phyloP scores from a whole-genome alignment of 495 filamentous ascomycete genomes.

The Tirmania nivea region DNA sequence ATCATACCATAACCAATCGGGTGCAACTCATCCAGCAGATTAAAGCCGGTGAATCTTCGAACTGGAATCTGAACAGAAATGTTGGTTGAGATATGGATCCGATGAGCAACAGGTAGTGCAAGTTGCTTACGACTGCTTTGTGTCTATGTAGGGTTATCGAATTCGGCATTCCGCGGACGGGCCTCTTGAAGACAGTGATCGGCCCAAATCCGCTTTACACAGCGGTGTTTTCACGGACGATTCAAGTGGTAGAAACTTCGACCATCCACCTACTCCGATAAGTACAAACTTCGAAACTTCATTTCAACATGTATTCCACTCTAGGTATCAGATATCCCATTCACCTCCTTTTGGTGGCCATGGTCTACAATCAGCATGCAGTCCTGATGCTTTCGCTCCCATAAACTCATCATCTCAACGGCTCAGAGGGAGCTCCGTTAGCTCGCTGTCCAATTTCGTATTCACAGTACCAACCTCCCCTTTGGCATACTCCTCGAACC shows the following conservation, averaged over 20 bases:
- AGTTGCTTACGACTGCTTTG: too few relatives aligned
- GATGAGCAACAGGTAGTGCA: too few relatives aligned
- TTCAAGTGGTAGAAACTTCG: slow-evolving; percentile 4
- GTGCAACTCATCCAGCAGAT: too few relatives aligned
- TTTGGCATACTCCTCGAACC: slow-evolving; percentile 71
- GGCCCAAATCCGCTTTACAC: slow-evolving; percentile 16
- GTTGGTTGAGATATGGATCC: too few relatives aligned
- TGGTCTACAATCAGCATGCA: background rate
- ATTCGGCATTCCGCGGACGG: too few relatives aligned
- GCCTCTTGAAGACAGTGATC: too few relatives aligned
- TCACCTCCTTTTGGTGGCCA: background rate
- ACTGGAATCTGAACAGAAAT: too few relatives aligned
- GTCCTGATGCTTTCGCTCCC: background rate
- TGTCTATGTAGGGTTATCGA: too few relatives aligned
- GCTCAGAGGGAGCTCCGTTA: slow-evolving; percentile 10
- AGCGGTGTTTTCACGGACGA: slow-evolving; percentile 18
- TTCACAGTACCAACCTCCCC: slow-evolving; percentile 82
- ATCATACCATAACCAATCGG: too few relatives aligned
- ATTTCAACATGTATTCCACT: slow-evolving; percentile 3
- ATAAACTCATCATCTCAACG: too few relatives aligned
- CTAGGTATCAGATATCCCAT: background rate
- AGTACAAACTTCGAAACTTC: slow-evolving; percentile 6
- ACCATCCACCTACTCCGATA: slow-evolving; percentile 5
- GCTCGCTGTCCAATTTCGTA: slow-evolving; percentile 60
- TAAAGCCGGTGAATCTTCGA: too few relatives aligned